Base-by-base conservation (phyloP, 352 stramenopile species). In the Detonula confervacea region DNA sequence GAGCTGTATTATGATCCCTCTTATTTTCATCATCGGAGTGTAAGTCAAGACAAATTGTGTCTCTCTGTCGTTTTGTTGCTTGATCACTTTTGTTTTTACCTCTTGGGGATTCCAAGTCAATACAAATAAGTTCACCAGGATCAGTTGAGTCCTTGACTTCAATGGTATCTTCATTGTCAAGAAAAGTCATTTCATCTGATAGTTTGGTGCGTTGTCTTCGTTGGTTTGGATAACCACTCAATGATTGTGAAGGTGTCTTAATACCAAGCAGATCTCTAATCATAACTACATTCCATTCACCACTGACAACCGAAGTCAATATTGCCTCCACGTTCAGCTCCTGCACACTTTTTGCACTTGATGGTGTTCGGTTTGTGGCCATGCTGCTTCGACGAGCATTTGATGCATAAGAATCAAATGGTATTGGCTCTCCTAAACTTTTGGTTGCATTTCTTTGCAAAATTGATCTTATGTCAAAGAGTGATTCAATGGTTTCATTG, bases 401-500 rank as follows among this genome's bases (percentile, higher is more conserved):
- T 35, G 65, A 67, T 65, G 68, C 70, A 73, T 80, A 83, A 8
- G 59, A 60, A 12, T 80, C 61, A 66, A 62, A 86, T 60, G 39
- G 56, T 52, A 83, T 35, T 22, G 12, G 56, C n/a, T 65, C 62
- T 46, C 55, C 25, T 24, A 42, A 20, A 64, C 30, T 27, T 52
- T 12, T 29, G 18, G 46, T 47, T 60, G 64, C 35, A 55, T 68
- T n/a, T 16, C 46, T 70, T 47, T 80, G 63, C 9, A 85, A 44
- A 27, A 85, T 56, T 60, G 63, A 52, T 27, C 52, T 39, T n/a
- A 87, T 87, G 39, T 72, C 54, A 71, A 84, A 80, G 12, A 89
- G 70, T 14, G 73, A 87, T 37, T 71, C 22, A 22, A 80, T 81
- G 16, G 82, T 87, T 46, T 89, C 77, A 66, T 89, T 89, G 65